Evolutionary conservation across 2,329 filamentous ascomycete species (phyloP).

Genomic region (Alternaria triticina): DNA sequence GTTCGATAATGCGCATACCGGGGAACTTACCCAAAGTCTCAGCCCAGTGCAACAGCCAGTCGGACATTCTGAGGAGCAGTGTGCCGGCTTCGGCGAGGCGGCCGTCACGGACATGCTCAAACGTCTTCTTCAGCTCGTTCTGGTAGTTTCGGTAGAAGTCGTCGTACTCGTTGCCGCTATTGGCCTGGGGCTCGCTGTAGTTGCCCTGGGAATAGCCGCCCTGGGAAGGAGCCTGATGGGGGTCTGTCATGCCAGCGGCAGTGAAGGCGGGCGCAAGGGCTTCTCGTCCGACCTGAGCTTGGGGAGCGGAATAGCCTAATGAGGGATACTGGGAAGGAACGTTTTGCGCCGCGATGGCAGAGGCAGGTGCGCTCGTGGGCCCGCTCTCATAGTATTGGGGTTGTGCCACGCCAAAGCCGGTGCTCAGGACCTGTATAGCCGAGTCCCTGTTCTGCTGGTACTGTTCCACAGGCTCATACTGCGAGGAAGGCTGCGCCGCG

Average conservation of each 20-base stretch:
- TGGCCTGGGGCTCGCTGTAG: constrained; percentile 40
- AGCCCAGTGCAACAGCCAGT: constrained; percentile 71
- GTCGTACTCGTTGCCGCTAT: constrained; percentile 61
- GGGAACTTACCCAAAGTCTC: constrained; percentile 67
- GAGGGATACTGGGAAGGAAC: constrained; percentile 70
- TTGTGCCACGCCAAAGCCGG: constrained; percentile 71
- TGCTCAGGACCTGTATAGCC: constrained; percentile 77
- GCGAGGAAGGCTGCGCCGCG: constrained; percentile 58
- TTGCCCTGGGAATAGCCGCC: constrained; percentile 45
- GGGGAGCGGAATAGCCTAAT: constrained; percentile 65
- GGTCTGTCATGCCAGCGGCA: constrained; percentile 60
- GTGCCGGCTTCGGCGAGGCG: constrained; percentile 65
- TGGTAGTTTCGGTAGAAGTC: constrained; percentile 72
- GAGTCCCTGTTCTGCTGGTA: constrained; percentile 73
- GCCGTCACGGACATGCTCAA: constrained; percentile 71
- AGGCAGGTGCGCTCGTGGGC: constrained; percentile 65
- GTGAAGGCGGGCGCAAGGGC: constrained; percentile 58
- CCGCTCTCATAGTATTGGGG: constrained; percentile 68
- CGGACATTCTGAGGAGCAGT: constrained; percentile 66
- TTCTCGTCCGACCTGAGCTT: constrained; percentile 62
- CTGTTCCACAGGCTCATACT: constrained; percentile 77
- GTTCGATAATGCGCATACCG: constrained; percentile 23
- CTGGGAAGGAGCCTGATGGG: constrained; percentile 50
- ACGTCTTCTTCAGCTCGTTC: constrained; percentile 65
- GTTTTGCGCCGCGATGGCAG: constrained; percentile 65